Evolutionary conservation across 805 yeast species (phyloP), one percentile per base, ranked within the genome.

Genomic region (Millerago galiae): DNA sequence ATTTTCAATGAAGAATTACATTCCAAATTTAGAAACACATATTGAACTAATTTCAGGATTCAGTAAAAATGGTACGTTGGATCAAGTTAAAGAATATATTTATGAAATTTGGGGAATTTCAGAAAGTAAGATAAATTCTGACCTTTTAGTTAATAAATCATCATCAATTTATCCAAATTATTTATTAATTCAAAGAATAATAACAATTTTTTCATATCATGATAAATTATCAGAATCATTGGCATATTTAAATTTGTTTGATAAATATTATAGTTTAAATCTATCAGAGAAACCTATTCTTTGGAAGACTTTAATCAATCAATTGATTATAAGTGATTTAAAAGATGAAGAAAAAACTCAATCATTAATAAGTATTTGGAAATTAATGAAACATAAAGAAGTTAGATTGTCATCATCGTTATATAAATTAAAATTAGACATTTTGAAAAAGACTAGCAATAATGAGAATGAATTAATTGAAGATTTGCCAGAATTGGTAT

Each of bases 41-140:
- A 52, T 40, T 32, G 50, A 49, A n/a, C 34, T 53, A 16, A 42
- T 55, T 10, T 36, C 47, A 35, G 59, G 59, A 3, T 52, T 54
- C 38, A 50, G 47, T 3, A 46, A 46, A 24, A 18, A 37, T 24
- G 52, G 51, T 3, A 46, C 44, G 14, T 30, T 55, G 9, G 26
- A 41, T 8, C 58, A 49, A n/a, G 48, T 52, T 10, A 46, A 51
- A 38, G 16, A 34, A 5, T 54, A 55, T 15, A 47, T 55, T 13
- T 15, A 34, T 7, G 34, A 44, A 35, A 44, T 52, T 0, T 55
- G 59, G 59, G 59, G 58, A 5, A 47, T 55, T 13, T 30, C 29
- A 25, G 41, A 33, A 13, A 21, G 27, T n/a, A 44, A 38, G 9
- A 16, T 43, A 25, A 30, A n/a, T 9, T 46, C 51, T 14, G 14